phyloP scores from a whole-genome alignment of 768 basidiomycete species.

The Tricholoma terreum region DNA sequence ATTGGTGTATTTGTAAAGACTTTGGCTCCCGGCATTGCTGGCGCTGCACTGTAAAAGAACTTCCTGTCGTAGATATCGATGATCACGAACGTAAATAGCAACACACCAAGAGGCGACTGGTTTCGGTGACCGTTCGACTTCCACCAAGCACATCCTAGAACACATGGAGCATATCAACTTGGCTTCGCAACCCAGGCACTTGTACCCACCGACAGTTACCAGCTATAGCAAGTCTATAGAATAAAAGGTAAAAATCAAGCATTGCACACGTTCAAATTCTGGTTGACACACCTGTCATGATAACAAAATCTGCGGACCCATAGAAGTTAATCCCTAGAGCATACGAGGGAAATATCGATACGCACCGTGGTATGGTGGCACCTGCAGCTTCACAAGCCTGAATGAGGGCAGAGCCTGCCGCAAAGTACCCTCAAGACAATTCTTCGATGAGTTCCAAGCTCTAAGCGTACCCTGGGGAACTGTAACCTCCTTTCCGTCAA shows the following conservation, averaged over 20 bases:
- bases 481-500: conserved; percentile 96
- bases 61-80: not conserved
- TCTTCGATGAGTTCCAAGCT: not conserved
- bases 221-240: conserved; percentile 81
- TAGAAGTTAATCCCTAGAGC: conserved; percentile 12
- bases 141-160: conserved; percentile 93
- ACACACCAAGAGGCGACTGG: conserved; percentile 88
- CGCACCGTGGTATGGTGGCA: conserved; percentile 72
- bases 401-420: conserved; percentile 85
- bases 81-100: not conserved
- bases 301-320: conserved; percentile 63
- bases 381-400: conserved; percentile 94
- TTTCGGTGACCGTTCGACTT: conserved; percentile 94
- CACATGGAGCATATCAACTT: conserved; percentile 2
- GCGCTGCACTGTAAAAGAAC: conserved; percentile 72
- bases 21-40: conserved; percentile 91
- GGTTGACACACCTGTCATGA: conserved; percentile 65
- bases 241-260: conserved; percentile 4
- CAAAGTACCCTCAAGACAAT: conserved; percentile 6
- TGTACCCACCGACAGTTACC: conserved; percentile 88
- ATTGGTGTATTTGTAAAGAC: conserved; percentile 93
- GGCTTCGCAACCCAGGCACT: not conserved
- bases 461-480: conserved; percentile 84
- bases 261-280: not conserved
- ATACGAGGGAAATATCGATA: conserved; percentile 4